These are phyloP conservation scores for Paracorniculantispora psalliotae DNA, from an alignment of 2,329 filamentous ascomycete species.

Conservation along the genomic window DNA sequence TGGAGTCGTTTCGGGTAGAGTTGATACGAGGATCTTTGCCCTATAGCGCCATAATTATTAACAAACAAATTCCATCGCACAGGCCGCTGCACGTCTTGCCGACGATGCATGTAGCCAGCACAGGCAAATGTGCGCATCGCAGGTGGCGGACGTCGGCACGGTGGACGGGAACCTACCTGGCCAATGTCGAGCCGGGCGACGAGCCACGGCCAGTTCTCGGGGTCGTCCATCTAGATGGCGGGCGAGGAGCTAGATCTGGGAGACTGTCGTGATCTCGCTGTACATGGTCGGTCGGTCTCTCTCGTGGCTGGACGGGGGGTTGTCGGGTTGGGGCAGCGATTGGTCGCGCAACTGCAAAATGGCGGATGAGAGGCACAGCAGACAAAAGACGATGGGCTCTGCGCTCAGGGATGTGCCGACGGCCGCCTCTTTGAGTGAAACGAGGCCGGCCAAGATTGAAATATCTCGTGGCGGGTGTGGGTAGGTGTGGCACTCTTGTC, in stretches of 20 bases:
- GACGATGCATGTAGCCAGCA: neutral
- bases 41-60: neutral
- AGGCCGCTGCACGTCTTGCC: neutral
- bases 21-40: slow-evolving; percentile 31
- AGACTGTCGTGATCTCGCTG: neutral
- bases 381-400: neutral
- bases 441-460: neutral
- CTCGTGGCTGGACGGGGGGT: neutral
- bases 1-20: slow-evolving; percentile 29
- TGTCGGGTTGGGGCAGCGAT: neutral
- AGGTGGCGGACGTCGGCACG: neutral
- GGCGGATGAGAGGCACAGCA: neutral
- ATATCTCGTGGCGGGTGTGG: neutral
- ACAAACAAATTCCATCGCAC: neutral
- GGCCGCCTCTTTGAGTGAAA: slow-evolving; percentile 5
- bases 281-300: neutral
- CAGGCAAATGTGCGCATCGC: neutral
- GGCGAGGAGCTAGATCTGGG: neutral
- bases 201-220: slow-evolving; percentile 9
- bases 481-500: slow-evolving; percentile 8
- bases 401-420: neutral
- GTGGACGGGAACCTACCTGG: neutral
- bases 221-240: slow-evolving; percentile 1
- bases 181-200: slow-evolving; percentile 6
- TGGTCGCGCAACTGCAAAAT: neutral